Percentiles rank a stretch among this genome's conserved stretches.
These are phyloP conservation scores for Calonectria leucothoes DNA, from an alignment of 2,329 filamentous ascomycete genomes.

Conservation along the genomic window DNA sequence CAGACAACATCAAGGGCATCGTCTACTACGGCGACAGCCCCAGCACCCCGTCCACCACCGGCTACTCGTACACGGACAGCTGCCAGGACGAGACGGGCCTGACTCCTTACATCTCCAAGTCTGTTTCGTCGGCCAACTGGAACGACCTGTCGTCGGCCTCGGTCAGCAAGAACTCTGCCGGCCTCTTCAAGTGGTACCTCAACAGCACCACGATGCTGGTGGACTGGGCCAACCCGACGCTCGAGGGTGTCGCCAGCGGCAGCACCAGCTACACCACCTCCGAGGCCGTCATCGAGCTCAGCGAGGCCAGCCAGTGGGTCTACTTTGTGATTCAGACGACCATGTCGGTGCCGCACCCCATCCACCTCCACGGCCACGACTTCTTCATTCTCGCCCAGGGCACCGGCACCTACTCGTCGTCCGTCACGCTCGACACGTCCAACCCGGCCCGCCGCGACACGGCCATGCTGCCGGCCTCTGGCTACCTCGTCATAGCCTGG, in stretches of 20 bases:
- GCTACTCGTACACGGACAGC: slow-evolving; percentile 26
- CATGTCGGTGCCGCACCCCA: slow-evolving; percentile 46
- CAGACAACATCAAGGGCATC: slow-evolving; percentile 61
- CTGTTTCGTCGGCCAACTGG: slow-evolving; percentile 44
- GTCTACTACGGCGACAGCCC: slow-evolving; percentile 52
- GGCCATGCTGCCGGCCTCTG: slow-evolving; percentile 57
- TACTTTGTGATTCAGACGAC: slow-evolving; percentile 45
- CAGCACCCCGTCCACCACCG: slow-evolving; percentile 28
- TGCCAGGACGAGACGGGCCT: slow-evolving; percentile 52
- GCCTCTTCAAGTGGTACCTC: slow-evolving; percentile 60
- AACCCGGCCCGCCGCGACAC: slow-evolving; percentile 67
- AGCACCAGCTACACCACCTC: slow-evolving; percentile 31
- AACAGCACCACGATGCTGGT: slow-evolving; percentile 47
- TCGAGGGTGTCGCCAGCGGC: slow-evolving; percentile 37
- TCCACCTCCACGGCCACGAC: slow-evolving; percentile 53
- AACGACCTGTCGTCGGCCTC: slow-evolving; percentile 44
- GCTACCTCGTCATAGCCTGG: slow-evolving; percentile 62
- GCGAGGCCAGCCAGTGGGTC: slow-evolving; percentile 43
- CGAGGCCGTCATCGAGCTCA: slow-evolving; percentile 45
- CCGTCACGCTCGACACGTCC: slow-evolving; percentile 28
- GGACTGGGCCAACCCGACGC: slow-evolving; percentile 47
- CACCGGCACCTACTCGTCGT: slow-evolving; percentile 35
- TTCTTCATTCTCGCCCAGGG: slow-evolving; percentile 45
- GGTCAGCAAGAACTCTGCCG: slow-evolving; percentile 39
- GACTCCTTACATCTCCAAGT: slow-evolving; percentile 49